phyloP scores from a whole-genome alignment of 192 early-diverging fungal species.

The Linnemannia schmuckeri region DNA sequence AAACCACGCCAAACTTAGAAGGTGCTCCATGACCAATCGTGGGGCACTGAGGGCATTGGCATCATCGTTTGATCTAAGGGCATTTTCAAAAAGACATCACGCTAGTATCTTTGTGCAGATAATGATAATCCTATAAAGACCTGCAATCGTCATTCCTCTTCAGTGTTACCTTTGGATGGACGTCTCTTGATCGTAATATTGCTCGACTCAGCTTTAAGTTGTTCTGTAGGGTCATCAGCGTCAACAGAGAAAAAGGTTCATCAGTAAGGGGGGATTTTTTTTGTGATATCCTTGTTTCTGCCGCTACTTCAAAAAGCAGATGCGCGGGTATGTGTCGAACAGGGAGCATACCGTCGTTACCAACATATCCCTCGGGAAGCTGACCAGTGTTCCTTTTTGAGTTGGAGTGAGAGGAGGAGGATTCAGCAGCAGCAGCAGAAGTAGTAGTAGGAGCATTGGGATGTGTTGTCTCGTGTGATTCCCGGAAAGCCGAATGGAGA shows the following conservation, averaged over 20 bases:
- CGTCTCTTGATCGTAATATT: conserved; percentile 47
- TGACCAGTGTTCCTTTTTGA: conserved; percentile 30
- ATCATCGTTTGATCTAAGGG: conserved; percentile 29
- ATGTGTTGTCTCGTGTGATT: neutral
- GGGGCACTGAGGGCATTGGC: conserved; percentile 49
- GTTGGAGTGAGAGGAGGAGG: neutral
- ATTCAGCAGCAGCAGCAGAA: neutral
- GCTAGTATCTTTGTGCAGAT: neutral
- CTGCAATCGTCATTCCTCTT: neutral
- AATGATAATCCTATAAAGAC: too few relatives aligned
- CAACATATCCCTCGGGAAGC: conserved; percentile 40
- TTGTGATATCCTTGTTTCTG: neutral
- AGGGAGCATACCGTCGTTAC: neutral
- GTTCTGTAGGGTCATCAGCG: conserved; percentile 5
- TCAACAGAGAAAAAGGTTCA: neutral
- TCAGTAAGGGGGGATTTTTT: too few relatives aligned
- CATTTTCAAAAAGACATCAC: neutral
- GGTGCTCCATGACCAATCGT: conserved; percentile 54
- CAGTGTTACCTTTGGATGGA: conserved; percentile 29
- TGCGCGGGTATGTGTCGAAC: neutral
- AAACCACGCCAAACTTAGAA: conserved; percentile 17
- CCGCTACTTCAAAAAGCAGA: neutral
- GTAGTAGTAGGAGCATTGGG: neutral
- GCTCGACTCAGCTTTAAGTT: neutral
- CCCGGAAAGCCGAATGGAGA: neutral